Evolutionary conservation across 2,329 filamentous ascomycete species (phyloP), one percentile per base, ranked within the genome.

Genomic region (Aspergillus thermomutatus): DNA sequence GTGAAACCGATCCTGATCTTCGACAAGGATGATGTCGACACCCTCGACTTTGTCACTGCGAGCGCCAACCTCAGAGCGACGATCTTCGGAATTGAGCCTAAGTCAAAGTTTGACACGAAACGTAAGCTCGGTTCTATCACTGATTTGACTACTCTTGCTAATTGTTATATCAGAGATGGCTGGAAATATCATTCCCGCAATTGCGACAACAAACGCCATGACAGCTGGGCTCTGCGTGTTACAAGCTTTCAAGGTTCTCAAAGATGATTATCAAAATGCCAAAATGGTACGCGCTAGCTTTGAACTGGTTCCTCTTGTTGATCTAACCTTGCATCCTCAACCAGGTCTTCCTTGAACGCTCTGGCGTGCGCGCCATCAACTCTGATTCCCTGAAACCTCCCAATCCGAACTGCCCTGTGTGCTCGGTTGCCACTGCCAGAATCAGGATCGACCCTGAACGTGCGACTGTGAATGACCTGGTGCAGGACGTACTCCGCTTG

Each of bases 161-260:
- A 23, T 25, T 54, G 53, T 21, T 31, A 57, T 62, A 43, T 66
- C 49, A 82, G 90, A 99, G 76, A 99, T 97, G 93, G 94, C 94
- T 3, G 94, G 94, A 53, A 99, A 99, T 72, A 99, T 99, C 67
- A 99, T 99, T 59, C 94, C 94, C 1, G 94, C 94, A 1, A 99
- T 99, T 70, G 94, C 94, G 4, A 99, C 94, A 0, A 97, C 94
- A 0, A 99, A 99, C 72, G 94, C 94, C 17, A 96, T 97, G 72
- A 93, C 94, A 1, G 94, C 94, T 17, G 89, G 91, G 11, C 82
- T 99, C 9, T 97, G 92, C 69, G 92, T 97, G 6, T 78, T 99
- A 26, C 89, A 97, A 72, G 88, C 92, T 0, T 94, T 95, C 80
- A 97, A 97, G 73, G 88, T 97, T 25, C 78, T 99, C 56, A 87